Percentiles rank a stretch among this genome's conserved stretches.
Conservation (phyloP, 1,139 yeast species). For the Diutina scorzettiae region DNA sequence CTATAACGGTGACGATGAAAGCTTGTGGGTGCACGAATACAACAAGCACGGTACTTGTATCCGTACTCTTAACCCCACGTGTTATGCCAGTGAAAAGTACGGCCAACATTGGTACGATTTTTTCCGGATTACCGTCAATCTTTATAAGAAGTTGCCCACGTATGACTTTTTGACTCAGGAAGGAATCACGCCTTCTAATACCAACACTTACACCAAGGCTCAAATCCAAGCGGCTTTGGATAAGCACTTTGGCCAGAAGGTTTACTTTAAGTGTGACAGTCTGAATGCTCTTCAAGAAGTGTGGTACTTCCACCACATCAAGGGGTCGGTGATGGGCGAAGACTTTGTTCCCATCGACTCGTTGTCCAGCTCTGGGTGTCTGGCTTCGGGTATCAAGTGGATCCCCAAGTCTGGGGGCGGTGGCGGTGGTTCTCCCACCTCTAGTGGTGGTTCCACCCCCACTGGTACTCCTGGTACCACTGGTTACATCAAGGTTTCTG, state of each 20-base stretch:
- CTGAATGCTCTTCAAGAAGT: slow-evolving; percentile 66
- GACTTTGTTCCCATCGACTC: slow-evolving; percentile 56
- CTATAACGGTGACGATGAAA: slow-evolving; percentile 58
- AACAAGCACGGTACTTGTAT: slow-evolving; percentile 81
- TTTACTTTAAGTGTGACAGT: slow-evolving; percentile 61
- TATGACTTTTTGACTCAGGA: slow-evolving; percentile 52
- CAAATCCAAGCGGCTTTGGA: slow-evolving; percentile 57
- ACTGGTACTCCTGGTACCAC: slow-evolving; percentile 8
- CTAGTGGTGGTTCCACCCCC: slow-evolving; percentile 15
- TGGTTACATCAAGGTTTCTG: slow-evolving; percentile 39
- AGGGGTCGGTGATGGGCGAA: slow-evolving; percentile 63
- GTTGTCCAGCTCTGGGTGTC: slow-evolving; percentile 48
- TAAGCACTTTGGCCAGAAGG: slow-evolving; percentile 47
- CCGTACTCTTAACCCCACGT: slow-evolving; percentile 60
- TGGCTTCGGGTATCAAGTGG: slow-evolving; percentile 56
- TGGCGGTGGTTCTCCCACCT: slow-evolving; percentile 16
- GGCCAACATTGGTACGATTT: slow-evolving; percentile 69
- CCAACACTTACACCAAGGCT: slow-evolving; percentile 47
- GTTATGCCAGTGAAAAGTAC: slow-evolving; percentile 36
- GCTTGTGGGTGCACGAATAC: slow-evolving; percentile 77
- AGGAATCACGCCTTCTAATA: slow-evolving; percentile 57
- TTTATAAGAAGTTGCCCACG: slow-evolving; percentile 60
- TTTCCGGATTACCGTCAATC: slow-evolving; percentile 50
- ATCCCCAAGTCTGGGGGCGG: slow-evolving; percentile 47
- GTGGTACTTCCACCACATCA: slow-evolving; percentile 79